Base-by-base conservation (phyloP, 2,329 filamentous ascomycete genomes). In the Neoarthrinium moseri region DNA sequence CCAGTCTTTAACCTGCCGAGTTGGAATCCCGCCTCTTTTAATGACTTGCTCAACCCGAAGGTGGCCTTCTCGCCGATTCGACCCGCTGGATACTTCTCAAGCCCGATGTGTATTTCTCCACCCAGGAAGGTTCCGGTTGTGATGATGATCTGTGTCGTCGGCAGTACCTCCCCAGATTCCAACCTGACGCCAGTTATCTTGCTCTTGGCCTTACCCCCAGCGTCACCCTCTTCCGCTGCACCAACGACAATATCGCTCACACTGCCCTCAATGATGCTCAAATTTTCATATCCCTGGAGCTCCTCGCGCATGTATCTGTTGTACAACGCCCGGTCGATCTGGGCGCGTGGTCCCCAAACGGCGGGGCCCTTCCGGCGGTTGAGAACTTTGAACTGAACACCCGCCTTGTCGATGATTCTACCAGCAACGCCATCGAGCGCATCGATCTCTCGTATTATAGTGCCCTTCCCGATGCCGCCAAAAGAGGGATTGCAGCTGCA, bases 401-500 rank as follows among this genome's bases (percentile, higher is more conserved):
- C 94, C 3, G 94, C 87, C 64, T 94, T 92, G 70, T 99, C 94
- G 48, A 96, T 90, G 18, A 96, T 86, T 27, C 89, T 81, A 0
- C 90, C 91, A 0, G 91, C 86, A 17, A 99, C 73, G 1, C 94
- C 94, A 61, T 97, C 94, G 49, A 99, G 75, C 0, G 94, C 94
- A 71, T 99, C 94, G 24, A 99, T 86, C 68, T 99, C 94, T 33
- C 92, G 85, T 41, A 99, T 74, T 74, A 99, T 96, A 8, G 89
- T 97, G 13, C 94, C 94, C 65, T 99, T 99, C 35, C 94, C 94
- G 56, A 99, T 97, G n/a, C 94, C 94, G 30, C 94, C 94, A 62
- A 99, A 95, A 53, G 90, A 95, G 2, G 92, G 92, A 64, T 97
- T 97, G 71, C 92, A 97, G 27, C 91, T 96, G 71, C 92, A 97